Conservation (phyloP, 495 filamentous ascomycete genomes). For the Xylaria palmicola region DNA sequence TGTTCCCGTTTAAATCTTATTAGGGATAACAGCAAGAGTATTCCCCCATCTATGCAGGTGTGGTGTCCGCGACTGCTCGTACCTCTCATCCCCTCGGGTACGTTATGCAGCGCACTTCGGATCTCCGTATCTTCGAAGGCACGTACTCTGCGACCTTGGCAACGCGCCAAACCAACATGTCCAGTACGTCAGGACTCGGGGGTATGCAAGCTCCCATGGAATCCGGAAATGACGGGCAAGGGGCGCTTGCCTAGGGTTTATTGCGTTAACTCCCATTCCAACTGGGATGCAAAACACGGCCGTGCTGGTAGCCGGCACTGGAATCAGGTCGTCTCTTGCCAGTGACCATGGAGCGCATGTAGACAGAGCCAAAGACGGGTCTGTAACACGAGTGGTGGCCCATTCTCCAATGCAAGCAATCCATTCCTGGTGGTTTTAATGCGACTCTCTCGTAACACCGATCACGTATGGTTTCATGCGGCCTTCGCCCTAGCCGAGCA, state of each 20-base stretch:
- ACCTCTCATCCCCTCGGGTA: too few species aligned
- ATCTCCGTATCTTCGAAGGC: too few species aligned
- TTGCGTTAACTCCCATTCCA: background rate
- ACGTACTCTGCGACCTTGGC: too few species aligned
- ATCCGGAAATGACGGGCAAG: background rate
- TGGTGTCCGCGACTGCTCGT: too few species aligned
- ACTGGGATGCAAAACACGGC: background rate
- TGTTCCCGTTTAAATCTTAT: too few species aligned
- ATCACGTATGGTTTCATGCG: conserved; percentile 11
- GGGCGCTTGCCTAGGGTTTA: background rate
- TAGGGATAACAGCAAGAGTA: too few species aligned
- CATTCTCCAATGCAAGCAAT: conserved; percentile 22
- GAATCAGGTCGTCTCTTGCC: too few species aligned
- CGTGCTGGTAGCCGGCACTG: too few species aligned
- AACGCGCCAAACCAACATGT: too few species aligned
- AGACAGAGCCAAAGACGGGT: conserved; percentile 1
- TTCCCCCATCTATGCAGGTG: too few species aligned
- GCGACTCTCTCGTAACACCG: background rate
- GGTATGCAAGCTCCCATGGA: background rate
- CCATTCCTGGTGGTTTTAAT: conserved; percentile 29
- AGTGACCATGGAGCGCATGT: background rate
- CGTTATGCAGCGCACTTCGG: too few species aligned
- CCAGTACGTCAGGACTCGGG: background rate
- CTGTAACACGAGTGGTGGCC: background rate
- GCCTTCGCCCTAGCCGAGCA: conserved; percentile 15